A percentile compares a stretch with the other conserved stretches of the same genome.
Conservation (phyloP, 345 rosid species). For the Heritiera littoralis region DNA sequence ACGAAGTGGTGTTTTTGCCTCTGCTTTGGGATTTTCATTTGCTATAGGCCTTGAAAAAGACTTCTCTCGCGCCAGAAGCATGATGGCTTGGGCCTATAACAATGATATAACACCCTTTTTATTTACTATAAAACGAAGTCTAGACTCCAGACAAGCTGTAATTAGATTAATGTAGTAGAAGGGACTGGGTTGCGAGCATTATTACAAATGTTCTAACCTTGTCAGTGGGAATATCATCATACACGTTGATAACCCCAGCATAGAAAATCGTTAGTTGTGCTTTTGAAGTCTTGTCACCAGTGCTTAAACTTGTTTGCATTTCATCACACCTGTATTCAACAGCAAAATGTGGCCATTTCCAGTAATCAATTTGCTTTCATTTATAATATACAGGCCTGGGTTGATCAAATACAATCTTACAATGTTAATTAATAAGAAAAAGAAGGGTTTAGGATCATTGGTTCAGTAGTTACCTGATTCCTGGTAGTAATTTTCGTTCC, state of each 20-base stretch:
- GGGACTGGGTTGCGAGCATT: not conserved
- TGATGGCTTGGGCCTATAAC: conserved; percentile 37
- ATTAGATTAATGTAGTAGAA: too few relatives aligned
- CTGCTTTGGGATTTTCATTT: conserved; percentile 8
- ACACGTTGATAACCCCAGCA: conserved; percentile 15
- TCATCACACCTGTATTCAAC: not conserved
- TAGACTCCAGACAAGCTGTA: not conserved
- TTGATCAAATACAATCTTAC: not conserved
- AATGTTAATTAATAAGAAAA: too few relatives aligned
- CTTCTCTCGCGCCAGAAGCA: conserved; percentile 39
- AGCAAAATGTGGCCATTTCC: not conserved
- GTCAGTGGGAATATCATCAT: conserved; percentile 8
- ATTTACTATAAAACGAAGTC: too few relatives aligned
- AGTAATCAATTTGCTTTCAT: not conserved
- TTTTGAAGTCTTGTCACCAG: not conserved
- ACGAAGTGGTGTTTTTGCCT: conserved; percentile 5
- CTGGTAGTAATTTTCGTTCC: not conserved
- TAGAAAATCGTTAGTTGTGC: conserved; percentile 21
- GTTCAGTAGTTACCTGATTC: not conserved
- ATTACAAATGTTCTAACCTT: not conserved
- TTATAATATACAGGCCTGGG: too few relatives aligned
- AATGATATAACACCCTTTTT: too few relatives aligned
- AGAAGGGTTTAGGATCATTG: too few relatives aligned
- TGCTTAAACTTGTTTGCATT: not conserved
- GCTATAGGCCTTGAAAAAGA: conserved; percentile 24